Conservation (phyloP, 1,284 basidiomycete species). For the Schizophyllum amplum region DNA sequence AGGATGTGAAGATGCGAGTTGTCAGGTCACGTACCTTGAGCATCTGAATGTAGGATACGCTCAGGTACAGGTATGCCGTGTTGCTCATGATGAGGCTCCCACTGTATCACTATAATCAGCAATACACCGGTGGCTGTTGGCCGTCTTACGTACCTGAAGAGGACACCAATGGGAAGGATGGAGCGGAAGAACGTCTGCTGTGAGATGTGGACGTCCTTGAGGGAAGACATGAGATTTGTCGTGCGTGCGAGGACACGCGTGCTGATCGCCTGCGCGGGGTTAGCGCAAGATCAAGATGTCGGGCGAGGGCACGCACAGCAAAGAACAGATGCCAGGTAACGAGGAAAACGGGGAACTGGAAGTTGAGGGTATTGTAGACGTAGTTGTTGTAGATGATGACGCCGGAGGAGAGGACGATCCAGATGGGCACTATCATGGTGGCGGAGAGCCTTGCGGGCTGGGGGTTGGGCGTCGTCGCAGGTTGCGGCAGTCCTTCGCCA, state of each 20-base stretch:
- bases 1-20: background rate
- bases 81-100: constrained; percentile 90
- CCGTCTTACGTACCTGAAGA: constrained; percentile 42
- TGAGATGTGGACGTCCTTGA: constrained; percentile 82
- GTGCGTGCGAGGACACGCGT: constrained; percentile 87
- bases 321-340: constrained; percentile 85
- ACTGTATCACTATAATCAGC: constrained; percentile 25
- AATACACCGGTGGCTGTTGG: too few species aligned
- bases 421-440: constrained; percentile 71
- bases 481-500: background rate
- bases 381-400: constrained; percentile 99
- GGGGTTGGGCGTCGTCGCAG: background rate
- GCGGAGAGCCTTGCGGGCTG: constrained; percentile 42
- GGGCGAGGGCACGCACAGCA: constrained; percentile 45
- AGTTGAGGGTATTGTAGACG: constrained; percentile 76
- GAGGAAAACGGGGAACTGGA: constrained; percentile 83
- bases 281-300: background rate
- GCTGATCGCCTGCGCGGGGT: constrained; percentile 59
- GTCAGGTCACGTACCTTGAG: constrained; percentile 60
- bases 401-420: constrained; percentile 84
- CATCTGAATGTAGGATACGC: constrained; percentile 96
- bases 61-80: constrained; percentile 89
- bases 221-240: constrained; percentile 83
- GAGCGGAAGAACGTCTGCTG: constrained; percentile 78
- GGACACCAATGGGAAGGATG: constrained; percentile 88